Base-by-base conservation (phyloP, 2,329 filamentous ascomycete species). In the Dryadomyces sulphureus region DNA sequence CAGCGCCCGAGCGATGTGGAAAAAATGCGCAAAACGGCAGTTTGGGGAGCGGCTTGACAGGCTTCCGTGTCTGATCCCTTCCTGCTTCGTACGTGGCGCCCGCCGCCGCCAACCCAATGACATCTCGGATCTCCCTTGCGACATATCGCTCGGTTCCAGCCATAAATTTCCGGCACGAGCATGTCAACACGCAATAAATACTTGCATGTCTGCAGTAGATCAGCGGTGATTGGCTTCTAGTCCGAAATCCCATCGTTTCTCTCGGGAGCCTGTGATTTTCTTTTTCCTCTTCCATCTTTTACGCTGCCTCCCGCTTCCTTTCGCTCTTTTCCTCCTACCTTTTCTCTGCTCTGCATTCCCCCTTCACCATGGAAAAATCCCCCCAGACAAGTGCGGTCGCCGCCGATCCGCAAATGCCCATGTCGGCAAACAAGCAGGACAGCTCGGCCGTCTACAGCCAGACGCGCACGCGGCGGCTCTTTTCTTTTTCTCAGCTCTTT, bases 401-500 rank as follows among this genome's bases (percentile, higher is more conserved):
- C 5, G 30, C 12, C 16, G 30, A 36, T 11, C 22, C 30, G 17
- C n/a, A 43, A 16, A 24, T 35, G 1, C 6, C 30, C 7, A 24
- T 30, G 11, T 17, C 38, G 12, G 16, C 34, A 12, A 6, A 5
- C 17, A 47, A 47, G 25, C 14, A 27, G 17, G 41, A 43, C 14
- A 9, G n/a, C n/a, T 34, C 40, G 1, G 39, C 27, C 8, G 34
- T 47, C 20, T 48, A 49, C 41, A 50, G 40, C 19, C 45, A 50
- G 42, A 50, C 44, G 6, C 49, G 47, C 7, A 49, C 49, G 17
- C 38, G 49, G 11, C 27, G 45, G 2, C 40, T 50, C n/a, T 50
- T 50, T 11, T 46, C 45, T 16, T 48, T 47, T n/a, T 40, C 39
- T 19, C 47, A 46, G 49, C 47, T 50, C n/a, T 50, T 50, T 38